phyloP scores from a whole-genome alignment of 2,329 filamentous ascomycete species.

The Neopestalotiopsis sp. region DNA sequence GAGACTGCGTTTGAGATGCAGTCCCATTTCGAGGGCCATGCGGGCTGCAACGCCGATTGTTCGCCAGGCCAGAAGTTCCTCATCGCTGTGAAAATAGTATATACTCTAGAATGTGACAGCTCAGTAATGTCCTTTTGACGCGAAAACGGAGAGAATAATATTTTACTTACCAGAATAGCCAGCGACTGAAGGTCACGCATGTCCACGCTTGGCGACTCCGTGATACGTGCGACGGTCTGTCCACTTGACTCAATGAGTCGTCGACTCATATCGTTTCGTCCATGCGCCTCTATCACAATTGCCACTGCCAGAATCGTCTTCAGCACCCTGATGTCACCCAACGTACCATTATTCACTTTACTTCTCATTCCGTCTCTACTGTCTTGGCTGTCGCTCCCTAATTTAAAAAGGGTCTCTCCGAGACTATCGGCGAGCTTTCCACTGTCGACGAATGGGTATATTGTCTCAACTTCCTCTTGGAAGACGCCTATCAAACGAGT shows the following conservation, averaged over 20 bases:
- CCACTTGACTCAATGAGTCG: conserved; percentile 1
- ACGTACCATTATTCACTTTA: neutral
- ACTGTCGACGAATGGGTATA: conserved; percentile 1
- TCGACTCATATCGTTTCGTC: neutral
- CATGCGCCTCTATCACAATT: neutral
- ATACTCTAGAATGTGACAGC: neutral
- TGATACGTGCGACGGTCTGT: neutral
- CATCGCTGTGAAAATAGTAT: conserved; percentile 11
- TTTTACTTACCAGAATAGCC: conserved; percentile 2
- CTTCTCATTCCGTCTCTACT: too few relatives aligned
- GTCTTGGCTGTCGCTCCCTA: neutral
- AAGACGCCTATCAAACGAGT: neutral
- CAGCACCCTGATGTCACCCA: neutral
- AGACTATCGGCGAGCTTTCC: neutral
- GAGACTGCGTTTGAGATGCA: neutral
- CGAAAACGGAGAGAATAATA: too few relatives aligned
- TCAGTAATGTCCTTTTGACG: neutral
- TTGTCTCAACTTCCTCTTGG: conserved; percentile 7
- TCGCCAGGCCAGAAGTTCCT: conserved; percentile 3
- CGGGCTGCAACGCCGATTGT: conserved; percentile 4
- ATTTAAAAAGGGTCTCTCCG: neutral
- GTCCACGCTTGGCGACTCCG: neutral
- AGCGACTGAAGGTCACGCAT: neutral
- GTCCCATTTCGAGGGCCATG: conserved; percentile 6
- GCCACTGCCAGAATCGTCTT: neutral